Evolutionary conservation across 2,329 filamentous ascomycete genomes (phyloP), one percentile per base, ranked within the genome.

Genomic region (Arthroderma sp.): DNA sequence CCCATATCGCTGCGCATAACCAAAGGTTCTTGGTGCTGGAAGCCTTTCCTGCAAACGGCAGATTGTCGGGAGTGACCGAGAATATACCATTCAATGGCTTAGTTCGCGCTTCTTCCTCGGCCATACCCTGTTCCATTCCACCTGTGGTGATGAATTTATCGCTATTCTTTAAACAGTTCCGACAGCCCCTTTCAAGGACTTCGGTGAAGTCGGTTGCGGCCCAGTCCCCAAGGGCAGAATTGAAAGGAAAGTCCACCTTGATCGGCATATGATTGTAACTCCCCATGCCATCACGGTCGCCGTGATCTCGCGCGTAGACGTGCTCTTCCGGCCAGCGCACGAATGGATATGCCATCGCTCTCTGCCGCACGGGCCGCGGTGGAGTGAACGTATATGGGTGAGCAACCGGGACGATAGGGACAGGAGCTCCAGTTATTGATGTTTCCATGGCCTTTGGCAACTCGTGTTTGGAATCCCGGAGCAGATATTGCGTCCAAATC

Each of bases 281-380:
- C 6, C 61, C 60, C 7, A 64, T 44, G 0, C 62, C 61, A 41
- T 62, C 58, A 15, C 51, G 53, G 5, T 47, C 43, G 10, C 60
- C 60, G 22, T 63, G 60, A 11, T 63, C 58, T 29, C 61, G 53
- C 6, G 58, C 57, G 44, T 64, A 64, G 29, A 60, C 59, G 8
- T 58, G 57, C 36, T 56, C 48, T 32, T 64, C 61, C 6, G 60
- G 58, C 57, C 59, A 64, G 40, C 61, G 52, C n/a, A 64, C 53
- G 39, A 58, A 64, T 11, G 60, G 53, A 15, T 50, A 30, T 32
- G 52, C 53, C 3, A 44, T 38, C n/a, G 46, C 46, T 22, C 15
- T 22, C 10, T 50, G 45, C 15, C 45, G 36, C 3, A 9, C 9
- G 10, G 45, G 41, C 29, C 45, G 41, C 15, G 46, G 9, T 9